Evolutionary conservation across 495 filamentous ascomycete genomes (phyloP).

Genomic region (Coniosporium apollinis): DNA sequence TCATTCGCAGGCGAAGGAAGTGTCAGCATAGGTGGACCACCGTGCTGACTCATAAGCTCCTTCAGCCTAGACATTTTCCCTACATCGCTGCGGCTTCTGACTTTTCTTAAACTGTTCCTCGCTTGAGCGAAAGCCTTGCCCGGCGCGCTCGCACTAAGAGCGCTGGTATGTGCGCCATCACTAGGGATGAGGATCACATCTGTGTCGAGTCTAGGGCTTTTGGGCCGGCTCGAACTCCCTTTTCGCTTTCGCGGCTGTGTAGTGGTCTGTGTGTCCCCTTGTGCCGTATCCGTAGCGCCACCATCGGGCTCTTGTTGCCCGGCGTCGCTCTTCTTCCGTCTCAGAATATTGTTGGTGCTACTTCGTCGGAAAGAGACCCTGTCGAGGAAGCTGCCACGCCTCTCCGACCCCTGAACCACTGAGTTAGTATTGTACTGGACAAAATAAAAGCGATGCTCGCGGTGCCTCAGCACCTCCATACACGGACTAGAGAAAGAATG

Average conservation of each 20-base stretch:
- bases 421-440: too few relatives aligned
- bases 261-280: slow-evolving; percentile 3
- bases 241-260: slow-evolving; percentile 14
- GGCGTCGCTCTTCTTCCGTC: slow-evolving; percentile 11
- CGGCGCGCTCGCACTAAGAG: slow-evolving; percentile 34
- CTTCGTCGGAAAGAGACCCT: slow-evolving; percentile 12
- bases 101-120: slow-evolving; percentile 39
- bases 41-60: slow-evolving; percentile 30
- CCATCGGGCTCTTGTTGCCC: slow-evolving; percentile 1
- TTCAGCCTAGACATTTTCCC: slow-evolving; percentile 23
- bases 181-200: slow-evolving; percentile 7
- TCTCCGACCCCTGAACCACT: too few relatives aligned
- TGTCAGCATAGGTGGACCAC: slow-evolving; percentile 41
- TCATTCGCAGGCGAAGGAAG: slow-evolving; percentile 27
- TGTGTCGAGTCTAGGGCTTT: slow-evolving; percentile 18
- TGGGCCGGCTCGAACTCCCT: slow-evolving; percentile 15
- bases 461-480: too few relatives aligned
- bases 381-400: slow-evolving; percentile 15
- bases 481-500: too few relatives aligned
- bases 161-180: slow-evolving; percentile 9
- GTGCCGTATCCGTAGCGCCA: slow-evolving; percentile 5
- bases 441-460: too few relatives aligned
- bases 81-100: slow-evolving; percentile 62
- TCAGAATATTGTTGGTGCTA: slow-evolving; percentile 14
- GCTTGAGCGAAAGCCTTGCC: slow-evolving; percentile 24